A percentile compares a stretch with the other conserved stretches of the same genome.
Evolutionary conservation across 2,329 filamentous ascomycete species (phyloP).

Genomic region (Pyrenochaeta sp.): DNA sequence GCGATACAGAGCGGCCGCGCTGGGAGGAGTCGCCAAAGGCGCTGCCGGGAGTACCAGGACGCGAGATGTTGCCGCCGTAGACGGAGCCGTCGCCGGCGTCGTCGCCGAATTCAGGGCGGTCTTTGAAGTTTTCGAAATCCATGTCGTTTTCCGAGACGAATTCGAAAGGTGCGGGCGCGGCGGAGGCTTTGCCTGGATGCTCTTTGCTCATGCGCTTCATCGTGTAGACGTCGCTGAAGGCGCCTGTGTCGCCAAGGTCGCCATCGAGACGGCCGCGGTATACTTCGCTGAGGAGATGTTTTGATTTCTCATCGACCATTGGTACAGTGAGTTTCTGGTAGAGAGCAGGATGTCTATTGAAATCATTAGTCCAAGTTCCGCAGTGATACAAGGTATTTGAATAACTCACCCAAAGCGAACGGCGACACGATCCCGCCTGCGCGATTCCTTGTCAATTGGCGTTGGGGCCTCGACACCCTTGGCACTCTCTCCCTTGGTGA

Average conservation of each 20-base stretch:
- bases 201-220: constrained; percentile 77
- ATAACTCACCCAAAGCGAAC: constrained; percentile 69
- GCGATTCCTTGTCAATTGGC: constrained; percentile 51
- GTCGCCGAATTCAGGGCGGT: constrained; percentile 84
- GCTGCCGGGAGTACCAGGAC: constrained; percentile 67
- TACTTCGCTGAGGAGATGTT: constrained; percentile 83
- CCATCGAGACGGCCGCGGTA: constrained; percentile 83
- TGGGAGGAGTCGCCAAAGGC: constrained; percentile 28
- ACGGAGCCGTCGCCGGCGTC: constrained; percentile 75
- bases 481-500: constrained; percentile 69
- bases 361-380: too few relatives aligned
- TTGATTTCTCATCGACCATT: constrained; percentile 92
- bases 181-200: constrained; percentile 62
- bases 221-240: constrained; percentile 82
- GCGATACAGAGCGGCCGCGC: constrained; percentile 29
- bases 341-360: constrained; percentile 76
- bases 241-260: constrained; percentile 62
- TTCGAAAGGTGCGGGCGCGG: constrained; percentile 71
- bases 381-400: too few relatives aligned
- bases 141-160: constrained; percentile 85
- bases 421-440: constrained; percentile 70
- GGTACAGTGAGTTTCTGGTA: constrained; percentile 90
- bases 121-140: constrained; percentile 92
- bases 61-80: constrained; percentile 65
- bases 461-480: constrained; percentile 56